These are phyloP conservation scores for Malus domestica DNA, from an alignment of 306 rosid genomes.

Conservation along the genomic window DNA sequence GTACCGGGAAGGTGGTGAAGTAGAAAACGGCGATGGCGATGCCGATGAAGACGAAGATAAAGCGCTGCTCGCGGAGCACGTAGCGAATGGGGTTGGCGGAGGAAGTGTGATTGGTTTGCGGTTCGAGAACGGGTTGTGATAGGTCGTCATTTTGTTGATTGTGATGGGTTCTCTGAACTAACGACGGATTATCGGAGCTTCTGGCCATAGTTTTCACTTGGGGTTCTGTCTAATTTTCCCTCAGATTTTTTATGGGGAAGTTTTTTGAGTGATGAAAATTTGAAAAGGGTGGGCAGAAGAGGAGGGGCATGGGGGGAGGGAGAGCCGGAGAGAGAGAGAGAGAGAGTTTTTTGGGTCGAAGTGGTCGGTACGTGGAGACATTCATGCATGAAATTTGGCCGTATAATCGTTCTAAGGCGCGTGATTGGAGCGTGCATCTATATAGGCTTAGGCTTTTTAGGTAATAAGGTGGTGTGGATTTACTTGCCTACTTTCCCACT, in stretches of 20 bases:
- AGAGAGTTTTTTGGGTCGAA: slow-evolving; percentile 1
- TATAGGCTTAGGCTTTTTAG: not conserved
- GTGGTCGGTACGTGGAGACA: slow-evolving; percentile 6
- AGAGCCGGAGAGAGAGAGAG: not conserved
- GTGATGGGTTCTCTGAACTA: slow-evolving; percentile 36
- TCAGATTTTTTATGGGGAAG: not conserved
- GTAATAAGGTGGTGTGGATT: not conserved
- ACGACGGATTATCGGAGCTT: slow-evolving; percentile 16
- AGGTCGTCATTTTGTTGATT: not conserved
- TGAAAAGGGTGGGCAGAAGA: not conserved
- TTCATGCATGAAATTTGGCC: slow-evolving; percentile 61
- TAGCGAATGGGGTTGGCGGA: slow-evolving; percentile 1
- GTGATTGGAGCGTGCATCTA: not conserved
- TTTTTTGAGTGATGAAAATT: not conserved
- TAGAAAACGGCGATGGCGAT: slow-evolving; percentile 31
- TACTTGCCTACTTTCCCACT: not conserved
- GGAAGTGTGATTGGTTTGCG: not conserved
- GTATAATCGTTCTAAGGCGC: slow-evolving; percentile 44
- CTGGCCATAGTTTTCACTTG: slow-evolving; percentile 8
- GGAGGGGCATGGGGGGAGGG: not conserved
- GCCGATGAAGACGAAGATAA: slow-evolving; percentile 29
- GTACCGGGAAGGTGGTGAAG: slow-evolving; percentile 30
- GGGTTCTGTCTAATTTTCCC: not conserved
- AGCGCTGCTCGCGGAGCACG: slow-evolving; percentile 26
- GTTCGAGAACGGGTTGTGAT: not conserved